phyloP scores from a whole-genome alignment of 805 yeast species.

The Kuraishia capsulata region DNA sequence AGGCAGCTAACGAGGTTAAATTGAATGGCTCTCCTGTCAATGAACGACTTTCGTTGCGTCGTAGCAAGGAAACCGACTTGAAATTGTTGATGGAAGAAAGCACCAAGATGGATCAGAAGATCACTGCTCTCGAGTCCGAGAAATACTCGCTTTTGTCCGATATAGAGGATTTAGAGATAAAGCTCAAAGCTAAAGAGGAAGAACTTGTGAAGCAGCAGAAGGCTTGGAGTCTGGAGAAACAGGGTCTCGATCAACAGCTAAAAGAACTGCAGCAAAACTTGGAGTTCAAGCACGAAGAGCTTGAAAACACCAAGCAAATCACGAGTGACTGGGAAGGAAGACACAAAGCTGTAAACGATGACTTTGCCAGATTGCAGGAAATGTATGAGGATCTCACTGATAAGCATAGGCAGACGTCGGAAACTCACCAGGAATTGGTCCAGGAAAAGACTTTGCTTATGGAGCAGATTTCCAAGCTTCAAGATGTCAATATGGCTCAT shows the following conservation, averaged over 20 bases:
- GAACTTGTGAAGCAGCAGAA: not conserved
- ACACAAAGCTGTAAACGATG: not conserved
- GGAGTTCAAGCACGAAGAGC: constrained; percentile 4
- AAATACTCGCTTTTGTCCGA: constrained; percentile 7
- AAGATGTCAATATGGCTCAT: not conserved
- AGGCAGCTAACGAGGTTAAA: not conserved
- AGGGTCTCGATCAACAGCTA: constrained; percentile 4
- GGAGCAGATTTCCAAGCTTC: not conserved
- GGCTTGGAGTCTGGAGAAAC: not conserved
- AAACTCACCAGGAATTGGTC: not conserved
- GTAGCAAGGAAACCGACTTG: constrained; percentile 28
- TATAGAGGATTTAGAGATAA: constrained; percentile 3
- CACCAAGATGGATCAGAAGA: constrained; percentile 36
- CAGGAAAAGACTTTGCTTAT: not conserved
- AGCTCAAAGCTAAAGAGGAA: not conserved
- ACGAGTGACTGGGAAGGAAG: not conserved
- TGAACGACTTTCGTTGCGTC: constrained; percentile 14
- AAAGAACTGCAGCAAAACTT: constrained; percentile 3
- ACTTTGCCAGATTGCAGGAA: not conserved
- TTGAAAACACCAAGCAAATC: constrained; percentile 3
- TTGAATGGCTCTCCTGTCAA: constrained; percentile 4
- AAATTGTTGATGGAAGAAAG: constrained; percentile 36
- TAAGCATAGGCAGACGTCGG: not conserved
- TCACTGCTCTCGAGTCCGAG: constrained; percentile 26
- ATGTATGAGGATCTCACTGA: constrained; percentile 1